Conservation (phyloP, 1,139 yeast species). For the Candida sp. region DNA sequence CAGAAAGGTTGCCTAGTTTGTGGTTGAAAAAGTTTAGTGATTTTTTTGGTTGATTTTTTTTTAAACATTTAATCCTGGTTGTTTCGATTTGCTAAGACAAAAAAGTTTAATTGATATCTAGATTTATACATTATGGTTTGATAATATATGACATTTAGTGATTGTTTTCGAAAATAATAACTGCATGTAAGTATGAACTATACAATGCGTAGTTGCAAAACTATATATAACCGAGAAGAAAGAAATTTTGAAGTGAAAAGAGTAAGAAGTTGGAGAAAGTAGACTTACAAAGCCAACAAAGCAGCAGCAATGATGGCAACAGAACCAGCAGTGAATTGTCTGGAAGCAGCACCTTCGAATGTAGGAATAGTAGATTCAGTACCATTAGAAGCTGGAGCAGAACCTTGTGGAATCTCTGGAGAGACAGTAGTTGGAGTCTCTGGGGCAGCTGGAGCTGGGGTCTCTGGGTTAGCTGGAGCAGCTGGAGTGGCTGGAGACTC, state of each 20-base stretch:
- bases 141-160: not conserved
- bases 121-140: not conserved
- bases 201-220: not conserved
- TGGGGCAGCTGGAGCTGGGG: conserved; percentile 13
- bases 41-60: not conserved
- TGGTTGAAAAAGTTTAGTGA: too few species aligned
- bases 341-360: conserved; percentile 42
- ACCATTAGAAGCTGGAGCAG: conserved; percentile 18
- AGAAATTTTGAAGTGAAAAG: not conserved
- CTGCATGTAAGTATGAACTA: not conserved
- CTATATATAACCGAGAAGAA: not conserved
- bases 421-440: not conserved
- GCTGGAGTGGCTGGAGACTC: not conserved
- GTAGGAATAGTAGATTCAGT: conserved; percentile 38
- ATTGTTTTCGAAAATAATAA: not conserved
- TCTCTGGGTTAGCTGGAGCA: not conserved
- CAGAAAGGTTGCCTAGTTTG: not conserved
- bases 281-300: conserved; percentile 51
- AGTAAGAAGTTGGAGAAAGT: not conserved
- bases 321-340: conserved; percentile 48
- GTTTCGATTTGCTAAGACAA: not conserved
- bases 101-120: not conserved
- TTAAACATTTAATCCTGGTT: not conserved
- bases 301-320: conserved; percentile 58
- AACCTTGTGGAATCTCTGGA: conserved; percentile 1